Conservation (phyloP, 176 grass and related monocot species). For the Lolium rigidum region DNA sequence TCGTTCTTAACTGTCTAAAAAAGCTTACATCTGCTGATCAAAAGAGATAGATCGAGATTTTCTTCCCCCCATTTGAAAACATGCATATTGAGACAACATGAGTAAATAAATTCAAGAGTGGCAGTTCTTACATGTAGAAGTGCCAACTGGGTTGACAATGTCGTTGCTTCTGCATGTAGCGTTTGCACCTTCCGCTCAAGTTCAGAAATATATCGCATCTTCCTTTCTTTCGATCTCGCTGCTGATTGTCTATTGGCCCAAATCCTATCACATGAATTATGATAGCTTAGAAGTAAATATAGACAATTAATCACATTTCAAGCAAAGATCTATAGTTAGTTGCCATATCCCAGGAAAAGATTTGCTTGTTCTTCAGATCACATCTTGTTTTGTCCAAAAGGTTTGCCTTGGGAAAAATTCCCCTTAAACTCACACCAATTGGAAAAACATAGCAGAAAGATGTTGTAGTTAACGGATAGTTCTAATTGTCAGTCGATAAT, state of each 20-base stretch:
- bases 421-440: background rate
- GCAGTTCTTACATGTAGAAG: conserved; percentile 35
- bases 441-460: background rate
- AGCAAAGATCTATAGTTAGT: background rate
- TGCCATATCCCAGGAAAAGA: background rate
- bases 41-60: background rate
- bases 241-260: conserved; percentile 56
- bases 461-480: background rate
- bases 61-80: background rate
- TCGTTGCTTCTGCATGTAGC: conserved; percentile 46
- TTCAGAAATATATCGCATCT: conserved; percentile 53
- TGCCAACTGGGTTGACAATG: conserved; percentile 50
- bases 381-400: background rate
- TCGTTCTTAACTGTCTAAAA: background rate
- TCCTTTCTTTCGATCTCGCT: conserved; percentile 58
- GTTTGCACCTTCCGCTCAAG: conserved; percentile 53
- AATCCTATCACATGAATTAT: conserved; percentile 41
- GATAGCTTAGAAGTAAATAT: background rate
- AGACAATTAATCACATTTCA: background rate
- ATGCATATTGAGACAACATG: background rate
- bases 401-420: background rate
- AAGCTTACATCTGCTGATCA: background rate
- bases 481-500: background rate
- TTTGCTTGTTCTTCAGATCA: background rate
- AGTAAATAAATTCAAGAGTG: background rate